Conservation (phyloP, 176 grass and related monocot species). For the Canna indica region DNA sequence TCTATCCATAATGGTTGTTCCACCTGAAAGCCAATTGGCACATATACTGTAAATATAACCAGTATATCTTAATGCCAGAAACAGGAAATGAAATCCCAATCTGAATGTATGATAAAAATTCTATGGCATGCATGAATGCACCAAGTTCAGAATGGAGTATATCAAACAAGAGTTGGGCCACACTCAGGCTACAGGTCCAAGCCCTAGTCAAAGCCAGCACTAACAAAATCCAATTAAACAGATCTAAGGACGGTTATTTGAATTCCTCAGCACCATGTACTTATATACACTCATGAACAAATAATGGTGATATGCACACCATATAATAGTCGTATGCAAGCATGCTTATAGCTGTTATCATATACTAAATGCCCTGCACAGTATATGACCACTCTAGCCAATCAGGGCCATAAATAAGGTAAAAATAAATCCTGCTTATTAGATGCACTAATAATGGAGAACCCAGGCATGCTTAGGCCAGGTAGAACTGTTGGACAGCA, state of each 20-base stretch:
- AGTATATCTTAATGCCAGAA: background rate
- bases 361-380: background rate
- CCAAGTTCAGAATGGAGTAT: background rate
- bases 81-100: background rate
- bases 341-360: background rate
- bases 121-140: background rate
- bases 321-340: background rate
- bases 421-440: background rate
- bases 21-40: slow-evolving; percentile 6
- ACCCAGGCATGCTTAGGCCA: no score
- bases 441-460: background rate
- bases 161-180: background rate
- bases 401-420: background rate
- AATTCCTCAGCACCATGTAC: no score
- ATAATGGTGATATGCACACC: background rate
- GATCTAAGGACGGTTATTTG: no score
- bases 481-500: background rate
- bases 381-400: background rate
- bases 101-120: background rate
- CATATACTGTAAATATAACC: background rate
- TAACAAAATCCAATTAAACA: no score
- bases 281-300: background rate
- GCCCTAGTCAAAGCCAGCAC: background rate
- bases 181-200: background rate
- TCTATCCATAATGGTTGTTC: slow-evolving; percentile 25